phyloP scores from a whole-genome alignment of 2,329 filamentous ascomycete genomes.

The Dactylonectria macrodidyma region DNA sequence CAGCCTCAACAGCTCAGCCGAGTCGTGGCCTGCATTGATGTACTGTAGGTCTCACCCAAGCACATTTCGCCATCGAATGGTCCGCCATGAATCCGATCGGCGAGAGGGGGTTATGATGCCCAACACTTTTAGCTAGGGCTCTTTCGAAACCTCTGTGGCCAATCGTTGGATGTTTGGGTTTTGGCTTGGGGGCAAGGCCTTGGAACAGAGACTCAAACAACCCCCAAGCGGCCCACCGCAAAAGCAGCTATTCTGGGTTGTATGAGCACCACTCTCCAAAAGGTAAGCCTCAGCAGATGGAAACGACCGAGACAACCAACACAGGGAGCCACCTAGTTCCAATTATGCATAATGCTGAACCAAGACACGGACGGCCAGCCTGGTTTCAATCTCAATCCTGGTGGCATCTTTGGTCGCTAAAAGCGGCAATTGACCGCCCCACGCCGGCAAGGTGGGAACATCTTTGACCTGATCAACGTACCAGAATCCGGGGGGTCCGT shows the following conservation, averaged over 20 bases:
- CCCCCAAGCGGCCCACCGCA: too few relatives aligned
- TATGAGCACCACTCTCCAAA: not conserved
- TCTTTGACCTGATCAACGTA: slow-evolving; percentile 45
- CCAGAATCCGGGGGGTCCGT: slow-evolving; percentile 41
- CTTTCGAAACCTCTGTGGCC: slow-evolving; percentile 9
- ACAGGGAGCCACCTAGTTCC: not conserved
- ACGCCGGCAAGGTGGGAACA: slow-evolving; percentile 29
- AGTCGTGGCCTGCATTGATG: not conserved
- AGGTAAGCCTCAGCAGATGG: not conserved
- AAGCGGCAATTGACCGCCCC: slow-evolving; percentile 20
- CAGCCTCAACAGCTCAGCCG: not conserved
- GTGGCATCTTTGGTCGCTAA: not conserved
- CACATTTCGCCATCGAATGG: not conserved
- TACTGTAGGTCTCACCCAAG: slow-evolving; percentile 11
- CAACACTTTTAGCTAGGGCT: slow-evolving; percentile 8
- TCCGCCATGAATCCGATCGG: slow-evolving; percentile 9
- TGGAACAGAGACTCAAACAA: not conserved
- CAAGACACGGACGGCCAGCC: not conserved
- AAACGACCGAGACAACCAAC: not conserved
- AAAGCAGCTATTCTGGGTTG: not conserved
- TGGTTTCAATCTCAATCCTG: not conserved
- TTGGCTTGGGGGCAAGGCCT: not conserved
- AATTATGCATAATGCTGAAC: slow-evolving; percentile 22
- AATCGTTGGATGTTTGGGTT: slow-evolving; percentile 1
- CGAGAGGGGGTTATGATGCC: slow-evolving; percentile 18